A percentile compares a stretch with the other conserved stretches of the same genome.
phyloP scores from a whole-genome alignment of 73 alveolate species.

The Paramecium octaurelia region DNA sequence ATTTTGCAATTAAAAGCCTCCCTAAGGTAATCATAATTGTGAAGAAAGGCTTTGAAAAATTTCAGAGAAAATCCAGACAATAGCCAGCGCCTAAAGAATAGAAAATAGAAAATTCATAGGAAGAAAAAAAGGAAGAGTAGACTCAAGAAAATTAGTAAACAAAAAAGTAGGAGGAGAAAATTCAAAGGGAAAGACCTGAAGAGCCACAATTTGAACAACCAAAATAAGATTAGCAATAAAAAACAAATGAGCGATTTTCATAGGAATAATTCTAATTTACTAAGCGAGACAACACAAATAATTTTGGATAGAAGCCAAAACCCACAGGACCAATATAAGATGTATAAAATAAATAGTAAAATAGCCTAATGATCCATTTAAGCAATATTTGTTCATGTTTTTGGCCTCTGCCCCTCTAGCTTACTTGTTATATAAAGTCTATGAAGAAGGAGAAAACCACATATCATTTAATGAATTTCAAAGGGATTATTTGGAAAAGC shows the following conservation, averaged over 20 bases:
- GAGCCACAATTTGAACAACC: not conserved
- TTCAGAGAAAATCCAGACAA: not conserved
- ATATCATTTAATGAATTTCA: not conserved
- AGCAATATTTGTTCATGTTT: not conserved
- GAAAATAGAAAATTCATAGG: not conserved
- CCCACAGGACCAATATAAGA: not conserved
- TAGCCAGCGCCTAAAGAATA: not conserved
- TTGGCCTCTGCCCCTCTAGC: not conserved
- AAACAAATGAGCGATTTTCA: not conserved
- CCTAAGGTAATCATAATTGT: conserved; percentile 16
- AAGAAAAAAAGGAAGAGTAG: not conserved
- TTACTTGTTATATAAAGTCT: not conserved
- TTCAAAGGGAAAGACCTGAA: not conserved
- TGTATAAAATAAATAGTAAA: not conserved
- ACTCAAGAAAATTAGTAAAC: not conserved
- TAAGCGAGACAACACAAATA: not conserved
- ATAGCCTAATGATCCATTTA: not conserved
- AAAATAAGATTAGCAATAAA: not conserved
- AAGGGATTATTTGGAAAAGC: not conserved
- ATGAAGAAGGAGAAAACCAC: not conserved
- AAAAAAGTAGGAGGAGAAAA: not conserved
- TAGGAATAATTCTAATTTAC: not conserved
- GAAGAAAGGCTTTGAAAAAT: conserved; percentile 17
- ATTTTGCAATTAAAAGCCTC: conserved; percentile 25
- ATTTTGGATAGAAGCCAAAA: not conserved